Conservation (phyloP, 169 alveolate genomes). For the Cryptosporidium canis region DNA sequence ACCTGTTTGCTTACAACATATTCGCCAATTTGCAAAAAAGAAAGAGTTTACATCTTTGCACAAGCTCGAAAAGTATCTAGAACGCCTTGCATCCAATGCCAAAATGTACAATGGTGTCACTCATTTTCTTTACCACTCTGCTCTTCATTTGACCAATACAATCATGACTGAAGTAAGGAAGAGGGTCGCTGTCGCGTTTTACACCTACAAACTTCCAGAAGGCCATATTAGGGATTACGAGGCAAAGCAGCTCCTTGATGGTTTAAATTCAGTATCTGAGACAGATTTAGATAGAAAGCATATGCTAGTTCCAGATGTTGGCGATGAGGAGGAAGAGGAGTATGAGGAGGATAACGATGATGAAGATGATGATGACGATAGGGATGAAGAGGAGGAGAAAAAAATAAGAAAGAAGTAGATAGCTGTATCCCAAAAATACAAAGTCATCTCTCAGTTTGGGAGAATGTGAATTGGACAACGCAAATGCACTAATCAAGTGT, state of each 20-base stretch:
- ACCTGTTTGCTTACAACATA: constrained; percentile 65
- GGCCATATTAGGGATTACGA: constrained; percentile 67
- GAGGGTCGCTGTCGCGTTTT: constrained; percentile 62
- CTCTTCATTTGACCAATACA: constrained; percentile 43
- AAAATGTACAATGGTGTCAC: constrained; percentile 44
- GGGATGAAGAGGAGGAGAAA: not conserved
- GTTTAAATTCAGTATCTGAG: constrained; percentile 50
- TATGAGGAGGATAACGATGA: constrained; percentile 39
- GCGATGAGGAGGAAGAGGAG: constrained; percentile 65
- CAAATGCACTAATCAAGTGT: too few species aligned
- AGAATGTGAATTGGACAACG: not conserved
- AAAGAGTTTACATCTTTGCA: constrained; percentile 63
- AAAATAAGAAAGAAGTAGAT: not conserved
- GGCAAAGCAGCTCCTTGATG: constrained; percentile 61
- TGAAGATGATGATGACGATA: not conserved
- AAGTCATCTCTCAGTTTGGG: too few species aligned
- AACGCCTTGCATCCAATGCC: constrained; percentile 63
- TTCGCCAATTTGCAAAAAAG: constrained; percentile 45
- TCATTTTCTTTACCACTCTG: constrained; percentile 52
- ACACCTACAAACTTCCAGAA: constrained; percentile 54
- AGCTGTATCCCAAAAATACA: too few species aligned
- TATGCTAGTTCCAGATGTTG: constrained; percentile 71
- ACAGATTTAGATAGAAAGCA: constrained; percentile 52
- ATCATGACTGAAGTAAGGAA: constrained; percentile 61
- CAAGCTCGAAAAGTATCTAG: constrained; percentile 52